phyloP scores from a whole-genome alignment of 805 yeast genomes.

The Candida maris region DNA sequence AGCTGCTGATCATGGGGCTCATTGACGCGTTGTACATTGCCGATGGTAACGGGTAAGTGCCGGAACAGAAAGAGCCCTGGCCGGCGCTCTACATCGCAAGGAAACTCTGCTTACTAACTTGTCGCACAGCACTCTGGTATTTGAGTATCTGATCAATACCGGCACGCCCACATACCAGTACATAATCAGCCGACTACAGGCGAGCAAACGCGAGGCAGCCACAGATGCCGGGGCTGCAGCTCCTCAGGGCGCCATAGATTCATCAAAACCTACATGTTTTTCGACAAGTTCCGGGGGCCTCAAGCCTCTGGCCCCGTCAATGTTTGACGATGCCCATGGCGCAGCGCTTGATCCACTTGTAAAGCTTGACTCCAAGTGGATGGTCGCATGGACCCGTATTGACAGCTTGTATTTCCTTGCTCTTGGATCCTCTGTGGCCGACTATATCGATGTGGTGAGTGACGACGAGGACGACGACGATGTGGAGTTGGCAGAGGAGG shows the following conservation, averaged over 20 bases:
- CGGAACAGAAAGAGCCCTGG: neutral
- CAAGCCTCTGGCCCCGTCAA: slow-evolving; percentile 3
- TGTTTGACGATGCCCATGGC: slow-evolving; percentile 24
- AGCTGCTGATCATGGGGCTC: slow-evolving; percentile 25
- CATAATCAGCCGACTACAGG: slow-evolving; percentile 20
- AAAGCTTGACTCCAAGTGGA: slow-evolving; percentile 28
- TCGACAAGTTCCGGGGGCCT: neutral
- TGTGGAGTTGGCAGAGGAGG: slow-evolving; percentile 19
- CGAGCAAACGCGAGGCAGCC: slow-evolving; percentile 12
- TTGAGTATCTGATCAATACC: slow-evolving; percentile 22
- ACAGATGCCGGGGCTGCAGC: slow-evolving; percentile 4
- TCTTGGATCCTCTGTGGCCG: slow-evolving; percentile 15
- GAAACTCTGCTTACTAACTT: too few relatives aligned
- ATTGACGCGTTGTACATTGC: slow-evolving; percentile 30
- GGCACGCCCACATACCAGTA: slow-evolving; percentile 28
- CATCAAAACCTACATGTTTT: slow-evolving; percentile 1
- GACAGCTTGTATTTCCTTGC: slow-evolving; percentile 18
- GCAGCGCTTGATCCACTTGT: slow-evolving; percentile 24
- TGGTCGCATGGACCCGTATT: slow-evolving; percentile 28
- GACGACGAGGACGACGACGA: slow-evolving; percentile 30
- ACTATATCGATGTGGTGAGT: slow-evolving; percentile 26
- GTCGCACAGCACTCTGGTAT: slow-evolving; percentile 19
- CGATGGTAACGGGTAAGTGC: slow-evolving; percentile 27
- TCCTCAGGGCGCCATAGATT: neutral
- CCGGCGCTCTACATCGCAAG: neutral